A percentile compares a stretch with the other conserved stretches of the same genome.
Conservation (phyloP, 2,329 filamentous ascomycete genomes). For the Penicillium sp. region DNA sequence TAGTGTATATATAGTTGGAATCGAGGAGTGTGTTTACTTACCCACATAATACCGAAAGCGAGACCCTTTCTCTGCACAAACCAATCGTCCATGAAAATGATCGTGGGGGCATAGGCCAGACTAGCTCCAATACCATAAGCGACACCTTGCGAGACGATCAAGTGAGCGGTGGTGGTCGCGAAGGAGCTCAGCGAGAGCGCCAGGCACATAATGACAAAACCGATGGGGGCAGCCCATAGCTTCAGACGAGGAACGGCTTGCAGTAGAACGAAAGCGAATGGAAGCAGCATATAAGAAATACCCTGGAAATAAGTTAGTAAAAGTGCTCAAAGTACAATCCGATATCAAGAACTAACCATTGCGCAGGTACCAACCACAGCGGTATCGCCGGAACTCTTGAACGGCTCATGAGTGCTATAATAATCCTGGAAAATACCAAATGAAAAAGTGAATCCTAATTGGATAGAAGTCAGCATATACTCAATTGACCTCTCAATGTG, state of each 20-base stretch:
- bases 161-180: conserved; percentile 28
- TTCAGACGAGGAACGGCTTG: conserved; percentile 29
- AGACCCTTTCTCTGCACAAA: conserved; percentile 55
- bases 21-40: conserved; percentile 4
- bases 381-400: conserved; percentile 56
- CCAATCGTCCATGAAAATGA: conserved; percentile 58
- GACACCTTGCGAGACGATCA: conserved; percentile 34
- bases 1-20: not conserved
- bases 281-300: conserved; percentile 30
- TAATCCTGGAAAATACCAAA: conserved; percentile 69
- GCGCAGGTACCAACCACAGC: conserved; percentile 64
- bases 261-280: conserved; percentile 28
- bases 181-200: conserved; percentile 33
- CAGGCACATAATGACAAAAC: conserved; percentile 33
- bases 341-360: conserved; percentile 21
- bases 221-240: conserved; percentile 26
- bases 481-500: conserved; percentile 32
- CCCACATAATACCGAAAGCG: conserved; percentile 54
- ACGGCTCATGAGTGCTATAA: conserved; percentile 66
- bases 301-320: conserved; percentile 17
- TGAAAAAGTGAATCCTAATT: conserved; percentile 27
- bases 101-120: conserved; percentile 54
- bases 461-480: not conserved
- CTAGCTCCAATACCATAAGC: conserved; percentile 53
- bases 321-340: not conserved